Evolutionary conservation across 148 eudicot species (phyloP), one percentile per base, ranked within the genome.

Genomic region (Vaccinium myrtillus): DNA sequence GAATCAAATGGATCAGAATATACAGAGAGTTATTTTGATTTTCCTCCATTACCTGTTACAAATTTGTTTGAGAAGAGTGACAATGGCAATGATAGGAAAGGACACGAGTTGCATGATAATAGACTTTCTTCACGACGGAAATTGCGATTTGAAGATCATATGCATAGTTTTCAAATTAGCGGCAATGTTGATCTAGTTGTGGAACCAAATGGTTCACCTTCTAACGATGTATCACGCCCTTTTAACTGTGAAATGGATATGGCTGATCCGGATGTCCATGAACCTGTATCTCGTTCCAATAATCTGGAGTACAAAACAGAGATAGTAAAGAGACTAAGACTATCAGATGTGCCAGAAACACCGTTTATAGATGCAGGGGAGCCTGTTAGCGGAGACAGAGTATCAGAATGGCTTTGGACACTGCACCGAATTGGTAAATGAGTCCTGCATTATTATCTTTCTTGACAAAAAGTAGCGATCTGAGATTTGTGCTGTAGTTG

Each of bases 371-470:
- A 89, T 87, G 84, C 91, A 77, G 90, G 83, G 83, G 92, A 75
- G 50, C 86, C 90, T 7, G 51, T 27, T 65, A 90, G 87, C 84
- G 94, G 89, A 85, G 94, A 93, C 75, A 94, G 92, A 92, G 95
- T 92, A 56, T 93, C 99, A 74, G 99, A 96, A 80, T 96, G 99
- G 99, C 99, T 93, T 59, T 96, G 99, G 98, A 96, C 99, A 81
- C 91, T 96, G 88, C 99, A 96, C 85, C 91, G 91, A 78, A 96
- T 96, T 86, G 99, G 99, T 96, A 87, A 84, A 80, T 80, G 5
- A 71, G 50, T 23, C 14, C 19, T 78, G 49, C 46, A 10, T 48
- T 25, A 80, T 27, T 16, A n/a, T 81, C 30, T 81, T n/a, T 82
- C 25, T 25, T 70, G 50, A 27, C 11, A 43, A 7, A 50, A 59